Conservation (phyloP, 768 basidiomycete genomes). For the Pulveroboletus ravenelii region DNA sequence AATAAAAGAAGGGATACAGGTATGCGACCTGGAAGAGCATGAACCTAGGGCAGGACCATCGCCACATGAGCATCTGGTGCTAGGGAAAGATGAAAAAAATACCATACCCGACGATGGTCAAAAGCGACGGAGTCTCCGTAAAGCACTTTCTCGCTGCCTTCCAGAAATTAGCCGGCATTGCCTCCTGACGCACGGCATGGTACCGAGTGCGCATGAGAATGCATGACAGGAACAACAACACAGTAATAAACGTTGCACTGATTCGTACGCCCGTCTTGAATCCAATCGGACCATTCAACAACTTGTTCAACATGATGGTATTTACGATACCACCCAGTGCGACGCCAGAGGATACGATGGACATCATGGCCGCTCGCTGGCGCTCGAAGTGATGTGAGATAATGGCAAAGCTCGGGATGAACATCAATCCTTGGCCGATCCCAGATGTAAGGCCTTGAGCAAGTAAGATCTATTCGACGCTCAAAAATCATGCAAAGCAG, state of each 20-base stretch:
- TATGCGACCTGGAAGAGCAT: conserved; percentile 35
- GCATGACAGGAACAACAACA: conserved; percentile 35
- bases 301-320: conserved; percentile 42
- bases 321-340: conserved; percentile 53
- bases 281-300: conserved; percentile 39
- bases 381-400: no score
- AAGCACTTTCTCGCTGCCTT: conserved; percentile 18
- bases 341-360: conserved; percentile 43
- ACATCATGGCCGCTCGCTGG: conserved; percentile 40
- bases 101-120: conserved; percentile 19
- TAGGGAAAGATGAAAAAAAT: background rate
- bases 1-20: no score
- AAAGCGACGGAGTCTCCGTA: conserved; percentile 20
- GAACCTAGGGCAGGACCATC: conserved; percentile 10
- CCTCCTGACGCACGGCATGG: background rate
- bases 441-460: conserved; percentile 34
- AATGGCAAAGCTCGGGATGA: no score
- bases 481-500: background rate
- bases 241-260: conserved; percentile 24
- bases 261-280: conserved; percentile 38
- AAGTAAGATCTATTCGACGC: conserved; percentile 34
- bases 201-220: conserved; percentile 35
- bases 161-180: conserved; percentile 9
- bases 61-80: background rate
- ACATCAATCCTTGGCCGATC: no score